Evolutionary conservation across 139 green algal species (phyloP), one percentile per base, ranked within the genome.

Genomic region (Coccomyxa sp.): DNA sequence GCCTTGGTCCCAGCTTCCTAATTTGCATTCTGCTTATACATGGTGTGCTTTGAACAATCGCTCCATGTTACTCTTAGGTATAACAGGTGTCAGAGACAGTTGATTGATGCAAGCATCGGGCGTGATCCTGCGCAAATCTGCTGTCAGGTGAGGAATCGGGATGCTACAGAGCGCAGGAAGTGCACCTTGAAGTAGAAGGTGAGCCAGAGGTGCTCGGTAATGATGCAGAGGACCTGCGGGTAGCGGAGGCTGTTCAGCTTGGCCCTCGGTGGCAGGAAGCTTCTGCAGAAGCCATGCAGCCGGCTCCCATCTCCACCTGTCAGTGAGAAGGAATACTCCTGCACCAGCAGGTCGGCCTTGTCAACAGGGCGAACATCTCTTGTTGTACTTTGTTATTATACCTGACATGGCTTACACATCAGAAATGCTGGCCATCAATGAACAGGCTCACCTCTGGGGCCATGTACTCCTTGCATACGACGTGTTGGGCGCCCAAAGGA

Each of bases 141-240:
- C 38, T 51, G 38, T 51, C 38, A 51, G 38, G 7, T 51, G 38
- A 51, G 38, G 38, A 51, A 3, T 51, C 7, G 38, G 21, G 21
- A 11, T 71, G 18, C 63, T 14, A 1, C 9, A 11, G 63, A 9
- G 30, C 31, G 32, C 3, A 60, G 27, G 25, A n/a, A 18, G 30
- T 79, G 38, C 17, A 88, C 89, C 87, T 94, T 95, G 86, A 89
- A 92, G 79, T 90, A 95, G 45, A 94, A 89, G 17, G 85, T 79
- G 51, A 84, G 84, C 92, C 92, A 95, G 21, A 88, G 84, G 80
- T 91, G 67, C 63, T 91, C 81, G 17, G 87, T 91, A 16, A 95
- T 83, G 27, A 95, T 82, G 87, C 91, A 94, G 15, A 94, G 83
- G 17, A 95, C 91, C 82, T 92, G 89, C 28, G 92, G 91, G 77